Evolutionary conservation across 345 rosid genomes (phyloP), one percentile per base, ranked within the genome.

Genomic region (Carallia brachiata): DNA sequence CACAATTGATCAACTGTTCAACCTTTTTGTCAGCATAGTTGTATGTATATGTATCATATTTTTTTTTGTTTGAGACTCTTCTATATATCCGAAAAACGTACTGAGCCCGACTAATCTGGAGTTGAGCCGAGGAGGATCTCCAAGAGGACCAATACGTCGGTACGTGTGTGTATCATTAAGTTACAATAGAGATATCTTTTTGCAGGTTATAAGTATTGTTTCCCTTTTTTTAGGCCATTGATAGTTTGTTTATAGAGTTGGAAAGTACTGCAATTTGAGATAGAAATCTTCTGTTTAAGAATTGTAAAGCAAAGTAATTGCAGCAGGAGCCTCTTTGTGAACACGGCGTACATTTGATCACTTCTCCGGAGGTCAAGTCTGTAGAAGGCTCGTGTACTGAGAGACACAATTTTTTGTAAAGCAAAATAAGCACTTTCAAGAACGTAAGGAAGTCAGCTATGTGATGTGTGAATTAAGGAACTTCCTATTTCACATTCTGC

Each of bases 1-100:
- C 89, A 87, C 73, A 87, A 85, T 64, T 83, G 78, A 32, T 36
- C 36, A 37, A n/a, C 36, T 23, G 30, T 48, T 6, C 48, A 48
- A 27, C 54, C 23, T 66, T 62, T 50, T 31, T 60, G 34, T 63
- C 7, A 54, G 62, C n/a, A 34, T 61, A 66, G 36, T 27, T 30
- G 63, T 61, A 59, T 65, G 32, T 27, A 15, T 27, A 23, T 27
- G 60, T 27, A 56, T 56, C 60, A 56, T 23, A n/a, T 23, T 23
- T 23, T 23, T 23, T 23, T 23, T 23, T 23, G 23, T 23, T 23
- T 23, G 23, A 23, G 23, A 23, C 23, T 23, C 23, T 23, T 23
- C 23, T 0, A 23, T 23, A 23, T 23, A 23, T 23, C 0, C 23
- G 23, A 23, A 23, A 23, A 23, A 23, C 23, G 23, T 23, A 23